phyloP scores from a whole-genome alignment of 352 stramenopile species.

The Phytophthora niederhauseri region DNA sequence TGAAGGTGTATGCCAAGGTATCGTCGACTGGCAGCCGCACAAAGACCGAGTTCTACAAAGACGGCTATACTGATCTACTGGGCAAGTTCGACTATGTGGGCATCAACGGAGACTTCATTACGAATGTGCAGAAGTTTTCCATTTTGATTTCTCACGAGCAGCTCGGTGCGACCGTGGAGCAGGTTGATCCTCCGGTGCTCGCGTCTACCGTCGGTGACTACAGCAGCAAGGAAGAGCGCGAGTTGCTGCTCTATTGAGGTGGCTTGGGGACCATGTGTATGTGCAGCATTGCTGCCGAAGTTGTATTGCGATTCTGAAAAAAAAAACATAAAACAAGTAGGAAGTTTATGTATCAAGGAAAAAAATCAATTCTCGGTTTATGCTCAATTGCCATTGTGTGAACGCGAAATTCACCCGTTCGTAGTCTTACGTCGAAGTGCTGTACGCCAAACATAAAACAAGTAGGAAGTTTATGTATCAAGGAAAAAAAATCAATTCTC shows the following conservation, averaged over 20 bases:
- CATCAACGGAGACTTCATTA: conserved; percentile 87
- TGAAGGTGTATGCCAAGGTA: conserved; percentile 73
- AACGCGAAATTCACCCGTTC: no score
- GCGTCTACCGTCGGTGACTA: conserved; percentile 40
- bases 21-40: conserved; percentile 10
- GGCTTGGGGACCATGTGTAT: no score
- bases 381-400: no score
- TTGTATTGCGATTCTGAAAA: neutral
- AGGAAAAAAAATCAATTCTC: no score
- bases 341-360: neutral
- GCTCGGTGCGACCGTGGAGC: conserved; percentile 50
- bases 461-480: no score
- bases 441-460: no score
- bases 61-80: conserved; percentile 80
- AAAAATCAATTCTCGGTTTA: no score
- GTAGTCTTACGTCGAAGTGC: no score
- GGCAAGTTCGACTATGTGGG: conserved; percentile 77
- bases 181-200: conserved; percentile 50
- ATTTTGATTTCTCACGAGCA: conserved; percentile 55
- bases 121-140: conserved; percentile 70
- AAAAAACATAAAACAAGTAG: neutral
- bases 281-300: neutral
- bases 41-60: conserved; percentile 74
- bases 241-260: conserved; percentile 41
- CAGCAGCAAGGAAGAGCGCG: conserved; percentile 26